Evolutionary conservation across 225 moss, liverwort and hornwort genomes (phyloP).

Genomic region (Asterella californica): DNA sequence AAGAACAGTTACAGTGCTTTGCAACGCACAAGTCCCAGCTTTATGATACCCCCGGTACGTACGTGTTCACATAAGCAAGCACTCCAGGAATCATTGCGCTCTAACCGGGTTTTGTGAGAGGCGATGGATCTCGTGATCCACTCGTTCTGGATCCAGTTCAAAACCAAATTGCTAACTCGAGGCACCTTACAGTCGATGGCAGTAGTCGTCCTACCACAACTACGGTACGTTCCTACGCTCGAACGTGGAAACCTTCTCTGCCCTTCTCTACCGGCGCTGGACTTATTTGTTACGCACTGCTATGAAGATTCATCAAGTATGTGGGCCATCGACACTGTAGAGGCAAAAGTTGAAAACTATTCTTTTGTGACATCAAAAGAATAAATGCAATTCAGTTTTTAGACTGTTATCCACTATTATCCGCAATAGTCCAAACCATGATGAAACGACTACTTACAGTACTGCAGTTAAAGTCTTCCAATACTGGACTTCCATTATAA

Average conservation of each 20-base stretch:
- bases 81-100: constrained; percentile 6
- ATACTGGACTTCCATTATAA: not conserved
- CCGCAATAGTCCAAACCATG: not conserved
- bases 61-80: constrained; percentile 1
- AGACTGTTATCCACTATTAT: not conserved
- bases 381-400: not conserved
- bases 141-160: not conserved
- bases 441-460: not conserved
- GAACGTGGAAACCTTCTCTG: not conserved
- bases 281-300: not conserved
- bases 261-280: constrained; percentile 1
- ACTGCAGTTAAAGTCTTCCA: not conserved
- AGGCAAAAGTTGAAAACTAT: constrained; percentile 1
- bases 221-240: not conserved
- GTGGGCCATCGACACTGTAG: constrained; percentile 4
- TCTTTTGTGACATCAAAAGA: constrained; percentile 3
- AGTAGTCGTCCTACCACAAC: not conserved
- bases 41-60: not conserved
- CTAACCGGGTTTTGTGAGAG: not conserved
- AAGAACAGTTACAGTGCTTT: constrained; percentile 3
- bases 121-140: constrained; percentile 7
- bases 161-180: constrained; percentile 1
- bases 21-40: constrained; percentile 11
- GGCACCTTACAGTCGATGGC: not conserved
- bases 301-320: not conserved